Conservation (phyloP, 116 monocot genomes). For the Iris pallida region DNA sequence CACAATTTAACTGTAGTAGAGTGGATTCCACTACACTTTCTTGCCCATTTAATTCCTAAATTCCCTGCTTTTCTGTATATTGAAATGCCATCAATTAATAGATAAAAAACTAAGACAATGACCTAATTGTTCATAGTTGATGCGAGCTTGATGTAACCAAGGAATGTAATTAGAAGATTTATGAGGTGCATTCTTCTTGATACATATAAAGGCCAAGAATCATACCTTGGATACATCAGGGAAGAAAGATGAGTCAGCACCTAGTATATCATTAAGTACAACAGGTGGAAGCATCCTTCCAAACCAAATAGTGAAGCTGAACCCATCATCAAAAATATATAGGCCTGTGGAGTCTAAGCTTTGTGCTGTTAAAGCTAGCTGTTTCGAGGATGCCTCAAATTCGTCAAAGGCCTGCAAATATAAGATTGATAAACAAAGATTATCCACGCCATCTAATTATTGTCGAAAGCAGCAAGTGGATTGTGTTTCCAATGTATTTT, state of each 20-base stretch:
- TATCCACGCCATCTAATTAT: neutral
- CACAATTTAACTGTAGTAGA: no score
- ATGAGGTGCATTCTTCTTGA: no score
- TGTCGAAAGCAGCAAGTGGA: no score
- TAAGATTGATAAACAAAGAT: conserved; percentile 3
- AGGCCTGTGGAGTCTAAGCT: conserved; percentile 73
- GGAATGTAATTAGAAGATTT: no score
- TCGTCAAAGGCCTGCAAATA: conserved; percentile 31
- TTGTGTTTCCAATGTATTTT: no score
- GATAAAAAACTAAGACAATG: no score
- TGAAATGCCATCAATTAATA: no score
- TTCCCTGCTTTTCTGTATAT: no score
- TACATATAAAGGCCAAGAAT: neutral
- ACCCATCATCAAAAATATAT: conserved; percentile 86
- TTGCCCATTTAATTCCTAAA: no score
- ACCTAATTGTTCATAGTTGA: no score
- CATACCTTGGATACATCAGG: conserved; percentile 79
- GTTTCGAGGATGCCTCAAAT: conserved; percentile 22
- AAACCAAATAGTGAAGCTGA: conserved; percentile 80
- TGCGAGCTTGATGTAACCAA: no score
- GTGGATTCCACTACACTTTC: no score
- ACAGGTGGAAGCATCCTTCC: conserved; percentile 61
- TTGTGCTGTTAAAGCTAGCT: conserved; percentile 51
- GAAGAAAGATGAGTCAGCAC: conserved; percentile 37
- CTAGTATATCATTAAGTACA: conserved; percentile 49